phyloP scores from a whole-genome alignment of 352 stramenopile species.

The Pythium phragmitis region DNA sequence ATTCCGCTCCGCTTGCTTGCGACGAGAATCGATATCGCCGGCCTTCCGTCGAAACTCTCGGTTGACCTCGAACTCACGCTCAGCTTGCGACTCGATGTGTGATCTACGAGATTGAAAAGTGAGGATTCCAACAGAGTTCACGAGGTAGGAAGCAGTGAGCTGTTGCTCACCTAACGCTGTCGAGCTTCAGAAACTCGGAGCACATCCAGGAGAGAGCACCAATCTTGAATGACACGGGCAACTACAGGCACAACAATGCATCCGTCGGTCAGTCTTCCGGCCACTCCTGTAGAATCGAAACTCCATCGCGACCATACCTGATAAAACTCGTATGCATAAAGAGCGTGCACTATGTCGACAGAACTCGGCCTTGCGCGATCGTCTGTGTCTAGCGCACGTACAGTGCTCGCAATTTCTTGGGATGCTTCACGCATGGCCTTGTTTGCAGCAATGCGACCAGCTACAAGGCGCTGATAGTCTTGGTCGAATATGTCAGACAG shows the following conservation, averaged over 20 bases:
- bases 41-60: constrained; percentile 32
- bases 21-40: constrained; percentile 28
- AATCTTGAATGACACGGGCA: constrained; percentile 32
- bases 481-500: constrained; percentile 83
- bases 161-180: constrained; percentile 29
- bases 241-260: constrained; percentile 18
- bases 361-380: constrained; percentile 40
- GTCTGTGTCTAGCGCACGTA: constrained; percentile 9
- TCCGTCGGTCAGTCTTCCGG: not conserved
- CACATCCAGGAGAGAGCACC: constrained; percentile 32
- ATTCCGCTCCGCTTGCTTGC: constrained; percentile 30
- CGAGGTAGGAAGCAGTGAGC: not conserved
- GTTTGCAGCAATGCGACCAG: constrained; percentile 57
- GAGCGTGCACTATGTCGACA: constrained; percentile 59
- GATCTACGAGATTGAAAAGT: constrained; percentile 15
- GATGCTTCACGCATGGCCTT: constrained; percentile 51
- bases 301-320: constrained; percentile 30
- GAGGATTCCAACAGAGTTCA: not conserved
- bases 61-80: constrained; percentile 34
- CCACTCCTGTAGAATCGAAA: not conserved
- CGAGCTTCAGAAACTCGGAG: constrained; percentile 32
- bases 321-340: constrained; percentile 73
- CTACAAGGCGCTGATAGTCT: constrained; percentile 77
- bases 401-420: not conserved
- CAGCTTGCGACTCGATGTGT: constrained; percentile 33